Evolutionary conservation across 371 early-diverging fungal genomes (phyloP).

Genomic region (Mucor ambiguus): DNA sequence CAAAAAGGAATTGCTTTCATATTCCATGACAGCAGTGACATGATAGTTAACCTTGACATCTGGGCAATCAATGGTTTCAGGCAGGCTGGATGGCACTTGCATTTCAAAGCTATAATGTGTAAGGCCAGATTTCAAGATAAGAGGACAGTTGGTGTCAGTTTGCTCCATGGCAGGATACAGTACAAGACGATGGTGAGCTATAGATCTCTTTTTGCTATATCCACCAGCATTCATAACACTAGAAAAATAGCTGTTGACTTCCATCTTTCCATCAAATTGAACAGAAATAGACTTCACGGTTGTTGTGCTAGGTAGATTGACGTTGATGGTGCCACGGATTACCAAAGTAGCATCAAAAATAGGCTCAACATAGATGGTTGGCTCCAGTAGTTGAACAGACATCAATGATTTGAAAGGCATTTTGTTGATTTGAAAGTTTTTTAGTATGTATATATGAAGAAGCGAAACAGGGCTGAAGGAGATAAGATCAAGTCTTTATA

Average conservation of each 20-base stretch:
- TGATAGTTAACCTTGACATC: slow-evolving; percentile 20
- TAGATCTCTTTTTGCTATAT: neutral
- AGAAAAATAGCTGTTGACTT: slow-evolving; percentile 9
- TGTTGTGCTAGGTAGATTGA: slow-evolving; percentile 14
- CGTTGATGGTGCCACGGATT: slow-evolving; percentile 17
- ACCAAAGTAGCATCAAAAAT: slow-evolving; percentile 1
- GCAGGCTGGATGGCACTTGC: slow-evolving; percentile 21
- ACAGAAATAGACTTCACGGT: slow-evolving; percentile 14
- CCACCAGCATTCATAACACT: slow-evolving; percentile 4
- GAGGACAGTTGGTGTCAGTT: neutral
- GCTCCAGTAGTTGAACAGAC: slow-evolving; percentile 16
- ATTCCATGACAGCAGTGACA: slow-evolving; percentile 19
- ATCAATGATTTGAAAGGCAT: slow-evolving; percentile 23
- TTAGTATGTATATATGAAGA: neutral
- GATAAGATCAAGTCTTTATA: neutral
- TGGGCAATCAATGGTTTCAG: slow-evolving; percentile 18
- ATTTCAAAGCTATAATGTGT: slow-evolving; percentile 25
- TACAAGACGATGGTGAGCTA: slow-evolving; percentile 12
- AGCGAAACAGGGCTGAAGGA: neutral
- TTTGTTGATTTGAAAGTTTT: neutral
- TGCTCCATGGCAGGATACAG: slow-evolving; percentile 10
- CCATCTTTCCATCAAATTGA: slow-evolving; percentile 18
- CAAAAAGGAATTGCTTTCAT: neutral
- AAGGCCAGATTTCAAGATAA: slow-evolving; percentile 11
- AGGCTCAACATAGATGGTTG: slow-evolving; percentile 18